Conservation (phyloP, 345 rosid genomes). For the Adansonia digitata region DNA sequence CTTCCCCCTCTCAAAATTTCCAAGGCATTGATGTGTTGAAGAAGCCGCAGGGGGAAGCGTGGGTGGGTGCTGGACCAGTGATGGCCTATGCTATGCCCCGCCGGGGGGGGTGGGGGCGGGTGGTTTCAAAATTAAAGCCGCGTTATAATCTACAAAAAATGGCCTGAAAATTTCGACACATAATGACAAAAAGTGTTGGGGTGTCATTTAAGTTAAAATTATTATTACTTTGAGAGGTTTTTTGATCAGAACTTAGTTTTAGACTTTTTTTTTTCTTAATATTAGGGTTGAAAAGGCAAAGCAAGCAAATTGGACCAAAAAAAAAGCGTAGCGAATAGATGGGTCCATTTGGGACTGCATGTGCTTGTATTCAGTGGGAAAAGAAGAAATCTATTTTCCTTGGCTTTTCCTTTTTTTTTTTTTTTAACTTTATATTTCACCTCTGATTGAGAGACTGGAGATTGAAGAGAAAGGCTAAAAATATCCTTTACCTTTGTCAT, state of each 20-base stretch:
- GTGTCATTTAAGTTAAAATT: no score
- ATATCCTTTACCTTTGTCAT: background rate
- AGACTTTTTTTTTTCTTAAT: no score
- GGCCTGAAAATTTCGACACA: background rate
- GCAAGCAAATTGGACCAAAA: background rate
- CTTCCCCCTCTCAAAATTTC: no score
- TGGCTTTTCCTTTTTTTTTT: background rate
- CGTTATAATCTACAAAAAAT: background rate
- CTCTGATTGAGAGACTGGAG: background rate
- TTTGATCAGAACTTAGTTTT: no score
- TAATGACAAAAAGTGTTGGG: no score
- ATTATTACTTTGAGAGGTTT: no score
- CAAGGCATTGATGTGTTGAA: background rate
- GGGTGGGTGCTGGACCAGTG: conserved; percentile 8
- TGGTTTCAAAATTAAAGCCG: background rate
- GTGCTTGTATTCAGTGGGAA: background rate
- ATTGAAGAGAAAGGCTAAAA: background rate
- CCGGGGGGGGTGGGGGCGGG: no score
- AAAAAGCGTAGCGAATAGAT: background rate
- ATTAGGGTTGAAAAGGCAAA: background rate
- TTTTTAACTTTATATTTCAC: background rate
- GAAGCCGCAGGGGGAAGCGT: background rate
- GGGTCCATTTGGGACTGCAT: background rate
- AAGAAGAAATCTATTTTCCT: background rate
- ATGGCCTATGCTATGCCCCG: background rate